Percentiles rank a stretch among this genome's conserved stretches.
Conservation (phyloP, 768 basidiomycete genomes). For the Glaciozyma antarctica region DNA sequence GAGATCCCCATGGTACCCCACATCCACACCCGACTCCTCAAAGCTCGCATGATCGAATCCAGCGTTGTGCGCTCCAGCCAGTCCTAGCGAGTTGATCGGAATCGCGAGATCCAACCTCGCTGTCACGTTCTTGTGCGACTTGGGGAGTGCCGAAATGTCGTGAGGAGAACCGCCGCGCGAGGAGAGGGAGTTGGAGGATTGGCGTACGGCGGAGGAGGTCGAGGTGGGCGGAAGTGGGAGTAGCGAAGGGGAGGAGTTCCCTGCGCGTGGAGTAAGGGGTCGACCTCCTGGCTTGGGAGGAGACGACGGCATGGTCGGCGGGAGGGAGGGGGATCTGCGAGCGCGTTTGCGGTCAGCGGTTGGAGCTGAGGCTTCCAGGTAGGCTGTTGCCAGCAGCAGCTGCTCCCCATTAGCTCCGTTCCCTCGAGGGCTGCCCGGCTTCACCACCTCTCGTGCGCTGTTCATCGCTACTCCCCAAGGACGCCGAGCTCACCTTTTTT, state of each 20-base stretch:
- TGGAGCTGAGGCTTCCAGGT: too few species aligned
- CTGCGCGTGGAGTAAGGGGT: too few species aligned
- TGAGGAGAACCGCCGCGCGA: slow-evolving; percentile 19
- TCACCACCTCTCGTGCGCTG: too few species aligned
- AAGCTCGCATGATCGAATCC: background rate
- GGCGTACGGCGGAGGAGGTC: slow-evolving; percentile 13
- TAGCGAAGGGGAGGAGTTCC: background rate
- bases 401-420: too few species aligned
- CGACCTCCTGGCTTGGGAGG: too few species aligned
- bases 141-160: background rate
- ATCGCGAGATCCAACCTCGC: slow-evolving; percentile 21
- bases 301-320: too few species aligned
- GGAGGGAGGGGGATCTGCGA: too few species aligned
- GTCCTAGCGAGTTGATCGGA: background rate
- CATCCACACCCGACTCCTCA: slow-evolving; percentile 12
- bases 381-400: too few species aligned
- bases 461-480: too few species aligned
- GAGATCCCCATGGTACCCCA: slow-evolving; percentile 24
- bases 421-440: too few species aligned
- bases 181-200: slow-evolving; percentile 17
- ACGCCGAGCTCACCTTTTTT: too few species aligned
- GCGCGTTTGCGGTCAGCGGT: too few species aligned
- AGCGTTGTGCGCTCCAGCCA: slow-evolving; percentile 8
- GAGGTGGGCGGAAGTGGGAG: background rate
- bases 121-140: slow-evolving; percentile 1